phyloP scores from a whole-genome alignment of 345 rosid species.

The Garcia nutans region DNA sequence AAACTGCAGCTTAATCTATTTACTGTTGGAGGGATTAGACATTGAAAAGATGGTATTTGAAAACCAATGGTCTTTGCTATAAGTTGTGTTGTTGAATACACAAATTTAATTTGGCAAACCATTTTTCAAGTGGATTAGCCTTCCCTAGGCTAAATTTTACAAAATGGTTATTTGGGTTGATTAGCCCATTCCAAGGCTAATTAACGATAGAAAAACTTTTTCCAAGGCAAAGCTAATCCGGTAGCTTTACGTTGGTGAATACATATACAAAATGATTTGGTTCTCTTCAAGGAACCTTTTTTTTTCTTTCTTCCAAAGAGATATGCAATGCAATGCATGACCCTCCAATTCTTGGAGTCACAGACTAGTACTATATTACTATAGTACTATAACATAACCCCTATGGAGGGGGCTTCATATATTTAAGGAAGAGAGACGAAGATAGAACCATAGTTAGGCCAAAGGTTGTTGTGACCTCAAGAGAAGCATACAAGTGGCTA shows the following conservation, averaged over 20 bases:
- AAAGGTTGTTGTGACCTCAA: constrained; percentile 50
- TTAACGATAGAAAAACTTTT: constrained; percentile 6
- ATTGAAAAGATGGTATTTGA: constrained; percentile 26
- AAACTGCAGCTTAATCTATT: constrained; percentile 36
- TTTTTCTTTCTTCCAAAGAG: constrained; percentile 12
- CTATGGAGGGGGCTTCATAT: constrained; percentile 60
- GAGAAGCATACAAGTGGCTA: constrained; percentile 19
- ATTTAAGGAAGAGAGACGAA: constrained; percentile 33
- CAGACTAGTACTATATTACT: constrained; percentile 5
- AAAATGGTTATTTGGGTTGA: constrained; percentile 32
- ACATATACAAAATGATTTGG: constrained; percentile 29
- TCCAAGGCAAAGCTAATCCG: constrained; percentile 44
- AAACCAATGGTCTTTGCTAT: constrained; percentile 39
- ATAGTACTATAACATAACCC: constrained; percentile 27
- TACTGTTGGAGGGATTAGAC: constrained; percentile 45
- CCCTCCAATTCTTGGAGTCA: constrained; percentile 34
- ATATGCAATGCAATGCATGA: constrained; percentile 36
- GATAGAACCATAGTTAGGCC: constrained; percentile 88
- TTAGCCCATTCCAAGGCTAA: constrained; percentile 31
- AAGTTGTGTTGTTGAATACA: constrained; percentile 40
- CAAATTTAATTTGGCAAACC: constrained; percentile 56
- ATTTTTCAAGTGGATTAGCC: constrained; percentile 52
- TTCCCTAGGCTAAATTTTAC: constrained; percentile 53
- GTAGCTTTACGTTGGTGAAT: constrained; percentile 37
- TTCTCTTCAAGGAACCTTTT: constrained; percentile 50